A percentile compares a stretch with the other conserved stretches of the same genome.
phyloP scores from a whole-genome alignment of 2,329 filamentous ascomycete species.

The Fusarium sp. region DNA sequence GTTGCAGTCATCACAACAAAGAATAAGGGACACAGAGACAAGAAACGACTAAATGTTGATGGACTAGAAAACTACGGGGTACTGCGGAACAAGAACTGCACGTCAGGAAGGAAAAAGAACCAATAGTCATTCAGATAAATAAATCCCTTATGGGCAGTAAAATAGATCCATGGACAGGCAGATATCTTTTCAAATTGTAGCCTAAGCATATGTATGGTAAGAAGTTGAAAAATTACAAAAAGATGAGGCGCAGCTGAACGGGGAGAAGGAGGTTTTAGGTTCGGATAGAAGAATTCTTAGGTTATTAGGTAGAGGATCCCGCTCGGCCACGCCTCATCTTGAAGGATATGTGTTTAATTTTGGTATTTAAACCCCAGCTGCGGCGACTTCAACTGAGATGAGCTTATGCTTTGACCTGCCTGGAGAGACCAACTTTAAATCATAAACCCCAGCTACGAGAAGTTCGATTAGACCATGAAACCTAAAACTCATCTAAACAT shows the following conservation, averaged over 20 bases:
- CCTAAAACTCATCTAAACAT: background rate
- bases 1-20: background rate
- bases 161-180: background rate
- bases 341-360: background rate
- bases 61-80: background rate
- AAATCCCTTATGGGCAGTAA: rapidly evolving
- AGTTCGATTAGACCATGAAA: background rate
- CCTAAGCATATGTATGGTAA: background rate
- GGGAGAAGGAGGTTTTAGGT: background rate
- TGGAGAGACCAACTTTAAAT: background rate
- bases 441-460: background rate
- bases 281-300: background rate
- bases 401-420: background rate
- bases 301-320: background rate
- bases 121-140: background rate
- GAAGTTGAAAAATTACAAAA: background rate
- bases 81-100: background rate
- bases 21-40: background rate
- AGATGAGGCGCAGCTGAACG: background rate
- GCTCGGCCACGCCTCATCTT: background rate
- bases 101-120: background rate
- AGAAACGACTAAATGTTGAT: background rate
- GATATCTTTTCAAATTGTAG: background rate
- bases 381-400: background rate
- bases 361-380: background rate